Base-by-base conservation (phyloP, 805 yeast species). In the Metschnikowia kofuensis region DNA sequence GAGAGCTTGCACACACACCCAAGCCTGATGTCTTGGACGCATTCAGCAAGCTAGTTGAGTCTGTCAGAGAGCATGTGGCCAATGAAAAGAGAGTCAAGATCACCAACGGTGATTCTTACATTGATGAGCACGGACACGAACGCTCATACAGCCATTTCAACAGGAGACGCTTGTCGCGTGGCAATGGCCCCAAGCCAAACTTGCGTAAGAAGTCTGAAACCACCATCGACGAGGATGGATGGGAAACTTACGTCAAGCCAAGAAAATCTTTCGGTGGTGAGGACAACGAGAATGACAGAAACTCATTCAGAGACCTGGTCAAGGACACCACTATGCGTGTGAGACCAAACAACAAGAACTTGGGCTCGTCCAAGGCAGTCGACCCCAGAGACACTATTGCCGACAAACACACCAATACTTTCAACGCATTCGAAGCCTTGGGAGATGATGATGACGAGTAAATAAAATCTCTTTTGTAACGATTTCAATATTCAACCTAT, bases 381-480 rank as follows among this genome's bases (percentile, higher is more conserved):
- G 90, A 85, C 61, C 74, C 87, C 16, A 80, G 85, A 64, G 92
- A 87, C 64, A 76, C 83, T 51, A 74, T 80, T 58, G 82, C 89
- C 36, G 89, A 84, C 54, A 80, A 83, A 54, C 85, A 80, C 53
- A 80, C 81, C 52, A 75, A 76, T 39, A 75, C 80, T 16, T 87
- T 87, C 76, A 87, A 87, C 67, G 92, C 94, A 5, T 87, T 87
- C 65, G 90, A 84, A 58, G 92, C 92, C 27, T 79, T 87, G 62
- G 85, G 79, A 29, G 84, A 74, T 40, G 84, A 77, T 28, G 85
- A 77, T 38, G 79, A 76, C 42, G 75, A 61, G 38, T 50, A 51
- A 51, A 49, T 46, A 12, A 10, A 30, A 30, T 10, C 13, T 3
- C 3, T 30, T 10, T 10, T 30, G 32, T 30, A 30, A 30, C 32